Conservation (phyloP, 371 early-diverging fungal species). For the Ordospora colligata region DNA sequence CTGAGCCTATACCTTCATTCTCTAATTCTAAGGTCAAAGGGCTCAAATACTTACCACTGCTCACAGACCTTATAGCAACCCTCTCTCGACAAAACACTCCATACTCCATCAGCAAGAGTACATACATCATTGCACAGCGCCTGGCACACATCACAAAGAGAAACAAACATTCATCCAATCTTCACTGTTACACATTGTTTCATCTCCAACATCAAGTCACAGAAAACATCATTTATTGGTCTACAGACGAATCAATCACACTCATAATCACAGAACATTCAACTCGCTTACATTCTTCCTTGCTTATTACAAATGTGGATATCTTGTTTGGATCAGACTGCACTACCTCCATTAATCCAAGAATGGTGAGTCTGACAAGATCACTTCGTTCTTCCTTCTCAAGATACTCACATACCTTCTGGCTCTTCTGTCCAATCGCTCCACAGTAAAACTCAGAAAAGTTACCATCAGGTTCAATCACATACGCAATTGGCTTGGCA, state of each 20-base stretch:
- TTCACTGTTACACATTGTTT: background rate
- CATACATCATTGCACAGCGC: background rate
- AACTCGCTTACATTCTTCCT: constrained; percentile 4
- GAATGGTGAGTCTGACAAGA: constrained; percentile 7
- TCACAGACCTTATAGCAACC: background rate
- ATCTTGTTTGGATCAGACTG: constrained; percentile 49
- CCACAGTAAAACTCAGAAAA: constrained; percentile 85
- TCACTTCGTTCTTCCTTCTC: constrained; percentile 17
- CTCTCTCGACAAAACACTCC: background rate
- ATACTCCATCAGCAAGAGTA: background rate
- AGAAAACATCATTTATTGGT: background rate
- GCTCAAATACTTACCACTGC: background rate
- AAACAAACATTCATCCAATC: background rate
- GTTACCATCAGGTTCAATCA: constrained; percentile 97
- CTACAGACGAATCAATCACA: constrained; percentile 9
- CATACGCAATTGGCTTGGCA: constrained; percentile 77
- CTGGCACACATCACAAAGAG: background rate
- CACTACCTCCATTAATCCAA: constrained; percentile 37
- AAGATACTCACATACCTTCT: constrained; percentile 20
- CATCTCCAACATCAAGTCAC: background rate
- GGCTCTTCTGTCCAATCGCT: constrained; percentile 56
- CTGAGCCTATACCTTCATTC: background rate
- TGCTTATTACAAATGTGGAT: constrained; percentile 22
- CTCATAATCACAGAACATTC: background rate
- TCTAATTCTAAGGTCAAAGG: background rate